Base-by-base conservation (phyloP, 2,329 filamentous ascomycete genomes). In the Fusarium citri region DNA sequence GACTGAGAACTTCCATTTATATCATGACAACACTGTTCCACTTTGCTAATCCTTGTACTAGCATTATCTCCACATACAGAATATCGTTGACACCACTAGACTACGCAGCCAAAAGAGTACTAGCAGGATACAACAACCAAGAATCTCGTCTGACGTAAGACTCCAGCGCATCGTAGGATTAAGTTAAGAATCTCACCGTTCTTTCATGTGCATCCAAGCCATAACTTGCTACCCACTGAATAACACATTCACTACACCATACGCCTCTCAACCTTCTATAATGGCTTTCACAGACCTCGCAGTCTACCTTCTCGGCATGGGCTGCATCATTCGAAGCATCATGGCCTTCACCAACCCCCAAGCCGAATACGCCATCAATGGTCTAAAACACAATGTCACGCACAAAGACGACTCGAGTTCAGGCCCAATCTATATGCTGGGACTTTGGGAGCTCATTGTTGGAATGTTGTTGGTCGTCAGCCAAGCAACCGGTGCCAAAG, bases 311-410 rank as follows among this genome's bases (percentile, higher is more conserved):
- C 47, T 65, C 0, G 28, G 46, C 8, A 6, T 65, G 4, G 41
- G 23, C 8, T 65, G 53, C n/a, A 22, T 65, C 11, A 10, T n/a
- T 2, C 48, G 62, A 40, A 65, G 60, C 41, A 23, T 50, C 4
- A 53, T 65, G 47, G 46, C 62, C 4, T 65, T 65, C 20, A 65
- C 23, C 1, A 20, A 59, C 20, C 62, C 62, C 8, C 60, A 65
- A 8, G 60, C 34, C 3, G 62, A 65, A 23, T 59, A 59, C 16
- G 23, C 28, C 3, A 41, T 65, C 18, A 65, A 65, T 10, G 62
- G 60, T 6, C 20, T 65, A 1, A 31, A 15, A 14, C 60, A 65
- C 5, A n/a, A 22, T 1, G 4, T 25, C 3, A 16, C 18, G 14
- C 25, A 41, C 0, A 43, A 43, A 15, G 14, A 20, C 2, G 26